These are phyloP conservation scores for Fusarium bactridioides DNA, from an alignment of 2,329 filamentous ascomycete species.

Conservation along the genomic window DNA sequence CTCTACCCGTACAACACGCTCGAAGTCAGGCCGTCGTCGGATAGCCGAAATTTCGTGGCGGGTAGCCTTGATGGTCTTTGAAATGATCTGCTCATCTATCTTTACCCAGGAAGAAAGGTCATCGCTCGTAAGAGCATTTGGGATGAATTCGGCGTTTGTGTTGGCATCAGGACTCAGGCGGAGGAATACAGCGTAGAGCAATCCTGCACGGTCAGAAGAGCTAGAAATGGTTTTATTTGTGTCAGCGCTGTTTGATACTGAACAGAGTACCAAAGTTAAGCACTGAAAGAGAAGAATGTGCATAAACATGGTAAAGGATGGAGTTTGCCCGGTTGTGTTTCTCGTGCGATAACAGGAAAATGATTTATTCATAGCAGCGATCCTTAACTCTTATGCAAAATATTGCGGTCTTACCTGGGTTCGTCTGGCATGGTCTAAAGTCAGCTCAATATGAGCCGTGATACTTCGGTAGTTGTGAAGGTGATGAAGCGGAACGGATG, in stretches of 20 bases:
- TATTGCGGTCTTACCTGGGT: no score
- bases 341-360: background rate
- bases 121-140: background rate
- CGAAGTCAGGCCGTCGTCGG: background rate
- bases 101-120: background rate
- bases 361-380: background rate
- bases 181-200: background rate
- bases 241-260: background rate
- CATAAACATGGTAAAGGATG: fast-evolving
- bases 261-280: background rate
- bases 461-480: background rate
- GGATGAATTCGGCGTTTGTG: fast-evolving
- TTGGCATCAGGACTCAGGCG: background rate
- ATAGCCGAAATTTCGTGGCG: fast-evolving
- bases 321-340: fast-evolving
- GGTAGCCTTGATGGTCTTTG: background rate
- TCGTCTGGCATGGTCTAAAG: background rate
- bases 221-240: background rate
- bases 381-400: fast-evolving
- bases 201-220: background rate
- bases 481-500: background rate
- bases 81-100: background rate
- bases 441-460: no score
- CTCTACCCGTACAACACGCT: background rate
- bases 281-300: background rate